These are phyloP conservation scores for Jaltomata sinuosa DNA, from an alignment of 257 asterid species.

Conservation along the genomic window DNA sequence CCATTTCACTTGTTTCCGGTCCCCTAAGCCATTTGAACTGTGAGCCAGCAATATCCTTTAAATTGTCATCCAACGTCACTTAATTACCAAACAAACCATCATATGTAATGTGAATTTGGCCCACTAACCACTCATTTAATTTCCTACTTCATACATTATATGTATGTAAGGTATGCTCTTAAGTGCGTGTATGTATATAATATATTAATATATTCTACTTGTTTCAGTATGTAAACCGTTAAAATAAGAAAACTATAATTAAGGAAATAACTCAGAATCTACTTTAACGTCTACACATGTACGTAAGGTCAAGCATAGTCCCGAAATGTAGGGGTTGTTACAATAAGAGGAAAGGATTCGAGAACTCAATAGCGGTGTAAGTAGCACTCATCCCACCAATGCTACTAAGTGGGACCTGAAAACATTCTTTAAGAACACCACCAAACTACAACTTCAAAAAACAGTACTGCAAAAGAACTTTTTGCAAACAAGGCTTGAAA, in stretches of 20 bases:
- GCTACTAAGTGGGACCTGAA: background rate
- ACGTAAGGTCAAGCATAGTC: background rate
- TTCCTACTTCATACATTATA: background rate
- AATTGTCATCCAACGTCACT: background rate
- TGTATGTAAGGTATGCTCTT: background rate
- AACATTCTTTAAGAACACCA: background rate
- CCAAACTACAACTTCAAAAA: background rate
- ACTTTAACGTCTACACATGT: background rate
- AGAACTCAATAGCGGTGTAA: background rate
- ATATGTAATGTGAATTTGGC: background rate
- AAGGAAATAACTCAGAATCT: background rate
- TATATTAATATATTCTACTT: background rate
- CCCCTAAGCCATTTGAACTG: background rate
- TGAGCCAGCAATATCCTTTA: background rate
- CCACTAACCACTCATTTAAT: background rate
- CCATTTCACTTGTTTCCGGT: background rate
- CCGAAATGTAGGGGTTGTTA: background rate
- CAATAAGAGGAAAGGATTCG: background rate
- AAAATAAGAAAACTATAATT: background rate
- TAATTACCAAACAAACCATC: background rate
- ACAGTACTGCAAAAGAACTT: background rate
- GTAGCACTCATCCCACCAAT: background rate
- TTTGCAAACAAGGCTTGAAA: background rate
- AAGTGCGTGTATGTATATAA: background rate
- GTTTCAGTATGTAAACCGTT: background rate